phyloP scores from a whole-genome alignment of 129 eudicot genomes.

The Escallonia herrerae region DNA sequence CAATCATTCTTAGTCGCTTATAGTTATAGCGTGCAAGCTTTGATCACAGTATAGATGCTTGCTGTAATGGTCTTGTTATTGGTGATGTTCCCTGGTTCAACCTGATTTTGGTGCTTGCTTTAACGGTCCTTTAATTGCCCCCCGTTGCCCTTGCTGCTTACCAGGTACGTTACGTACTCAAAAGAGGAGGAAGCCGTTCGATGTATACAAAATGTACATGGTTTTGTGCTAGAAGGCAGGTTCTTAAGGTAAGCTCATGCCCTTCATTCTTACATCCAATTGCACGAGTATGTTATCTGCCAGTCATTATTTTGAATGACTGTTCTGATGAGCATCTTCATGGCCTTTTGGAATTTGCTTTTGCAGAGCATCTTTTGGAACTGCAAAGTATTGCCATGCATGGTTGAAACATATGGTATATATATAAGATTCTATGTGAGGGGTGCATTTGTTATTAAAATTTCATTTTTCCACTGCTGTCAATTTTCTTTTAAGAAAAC shows the following conservation, averaged over 20 bases:
- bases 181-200: conserved; percentile 87
- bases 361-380: conserved; percentile 86
- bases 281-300: background rate
- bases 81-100: too few species aligned
- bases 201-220: conserved; percentile 85
- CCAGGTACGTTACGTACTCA: conserved; percentile 72
- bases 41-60: too few species aligned
- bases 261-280: conserved; percentile 3
- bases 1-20: too few species aligned
- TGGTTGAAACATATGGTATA: conserved; percentile 77
- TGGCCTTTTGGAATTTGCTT: conserved; percentile 9
- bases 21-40: too few species aligned
- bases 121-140: background rate
- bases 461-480: conserved; percentile 6
- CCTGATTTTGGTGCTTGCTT: too few species aligned
- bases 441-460: background rate
- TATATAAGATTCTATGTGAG: conserved; percentile 12
- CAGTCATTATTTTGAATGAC: background rate
- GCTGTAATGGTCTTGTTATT: too few species aligned
- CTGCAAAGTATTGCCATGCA: conserved; percentile 92
- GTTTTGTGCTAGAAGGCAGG: conserved; percentile 72
- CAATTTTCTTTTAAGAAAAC: background rate
- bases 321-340: background rate
- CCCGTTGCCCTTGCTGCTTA: background rate
- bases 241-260: conserved; percentile 46